phyloP scores from a whole-genome alignment of 108 stramenopile species.

The Tribonema minus region DNA sequence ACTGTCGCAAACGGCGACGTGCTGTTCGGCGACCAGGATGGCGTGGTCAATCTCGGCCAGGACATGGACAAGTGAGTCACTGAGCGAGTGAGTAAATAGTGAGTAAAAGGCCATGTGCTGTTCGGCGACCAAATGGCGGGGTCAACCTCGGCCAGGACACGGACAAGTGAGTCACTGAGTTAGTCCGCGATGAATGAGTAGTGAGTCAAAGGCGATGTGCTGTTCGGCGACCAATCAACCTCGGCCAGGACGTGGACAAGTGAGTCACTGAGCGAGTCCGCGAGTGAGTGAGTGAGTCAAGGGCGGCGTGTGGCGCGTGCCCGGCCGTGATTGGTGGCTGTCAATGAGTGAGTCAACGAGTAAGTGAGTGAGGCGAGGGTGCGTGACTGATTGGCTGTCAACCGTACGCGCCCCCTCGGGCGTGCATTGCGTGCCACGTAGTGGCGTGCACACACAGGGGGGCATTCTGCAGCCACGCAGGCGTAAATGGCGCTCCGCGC shows the following conservation, averaged over 20 bases:
- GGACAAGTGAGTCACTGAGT: conserved; percentile 3
- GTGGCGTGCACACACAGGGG: background rate
- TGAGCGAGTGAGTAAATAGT: no score
- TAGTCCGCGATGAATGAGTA: no score
- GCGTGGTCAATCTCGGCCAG: conserved; percentile 19
- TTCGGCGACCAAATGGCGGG: conserved; percentile 33
- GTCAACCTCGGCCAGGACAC: conserved; percentile 20
- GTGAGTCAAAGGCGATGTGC: conserved; percentile 24
- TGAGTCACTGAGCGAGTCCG: background rate
- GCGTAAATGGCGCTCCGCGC: no score
- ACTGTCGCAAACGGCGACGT: conserved; percentile 21
- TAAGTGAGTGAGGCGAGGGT: conserved; percentile 1
- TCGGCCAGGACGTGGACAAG: conserved; percentile 35
- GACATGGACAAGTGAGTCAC: conserved; percentile 22
- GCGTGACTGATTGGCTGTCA: conserved; percentile 22
- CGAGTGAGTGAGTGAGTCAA: no score
- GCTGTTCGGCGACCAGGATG: conserved; percentile 33
- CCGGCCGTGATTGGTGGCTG: conserved; percentile 17
- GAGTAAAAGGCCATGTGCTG: conserved; percentile 28
- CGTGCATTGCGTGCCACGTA: no score
- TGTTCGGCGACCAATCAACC: conserved; percentile 31
- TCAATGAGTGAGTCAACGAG: background rate
- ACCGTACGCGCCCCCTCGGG: conserved; percentile 1
- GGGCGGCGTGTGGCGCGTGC: conserved; percentile 32
- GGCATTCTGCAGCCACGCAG: background rate